Evolutionary conservation across 1,284 basidiomycete genomes (phyloP).

Genomic region (Pseudozyma sp.): DNA sequence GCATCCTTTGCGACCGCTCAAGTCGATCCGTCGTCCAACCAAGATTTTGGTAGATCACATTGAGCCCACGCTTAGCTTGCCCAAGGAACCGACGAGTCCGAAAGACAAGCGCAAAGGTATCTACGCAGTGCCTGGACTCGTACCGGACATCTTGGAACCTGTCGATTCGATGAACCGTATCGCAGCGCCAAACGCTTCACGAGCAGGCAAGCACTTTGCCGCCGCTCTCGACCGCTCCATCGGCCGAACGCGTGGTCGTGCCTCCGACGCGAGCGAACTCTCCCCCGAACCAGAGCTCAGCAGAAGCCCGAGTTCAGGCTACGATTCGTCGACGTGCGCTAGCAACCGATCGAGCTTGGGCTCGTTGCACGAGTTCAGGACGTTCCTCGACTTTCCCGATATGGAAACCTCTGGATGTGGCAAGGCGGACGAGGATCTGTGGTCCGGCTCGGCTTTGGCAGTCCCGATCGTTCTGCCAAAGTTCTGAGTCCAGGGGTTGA

Average conservation of each 20-base stretch:
- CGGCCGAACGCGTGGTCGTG: conserved; percentile 3
- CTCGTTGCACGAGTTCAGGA: conserved; percentile 25
- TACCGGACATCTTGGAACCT: conserved; percentile 18
- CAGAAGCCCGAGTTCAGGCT: conserved; percentile 25
- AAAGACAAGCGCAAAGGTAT: conserved; percentile 42
- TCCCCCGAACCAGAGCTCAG: conserved; percentile 31
- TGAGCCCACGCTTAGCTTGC: background rate
- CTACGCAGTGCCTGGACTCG: conserved; percentile 16
- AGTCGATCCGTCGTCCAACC: conserved; percentile 29
- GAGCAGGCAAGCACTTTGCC: conserved; percentile 16
- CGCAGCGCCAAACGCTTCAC: conserved; percentile 9
- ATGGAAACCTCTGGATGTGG: background rate
- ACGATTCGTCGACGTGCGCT: conserved; percentile 10
- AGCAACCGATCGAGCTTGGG: conserved; percentile 24
- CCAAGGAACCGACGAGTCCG: conserved; percentile 10
- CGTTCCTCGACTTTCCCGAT: conserved; percentile 28
- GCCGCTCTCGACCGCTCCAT: conserved; percentile 15
- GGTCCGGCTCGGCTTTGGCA: conserved; percentile 3
- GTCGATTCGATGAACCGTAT: conserved; percentile 1
- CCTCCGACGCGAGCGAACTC: conserved; percentile 3
- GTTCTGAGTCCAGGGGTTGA: background rate
- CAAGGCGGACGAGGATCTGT: conserved; percentile 14
- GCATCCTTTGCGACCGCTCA: conserved; percentile 29
- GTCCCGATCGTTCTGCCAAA: background rate
- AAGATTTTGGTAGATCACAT: conserved; percentile 9